Evolutionary conservation across 768 basidiomycete species (phyloP).

Genomic region (Mycena olivaceomarginata): DNA sequence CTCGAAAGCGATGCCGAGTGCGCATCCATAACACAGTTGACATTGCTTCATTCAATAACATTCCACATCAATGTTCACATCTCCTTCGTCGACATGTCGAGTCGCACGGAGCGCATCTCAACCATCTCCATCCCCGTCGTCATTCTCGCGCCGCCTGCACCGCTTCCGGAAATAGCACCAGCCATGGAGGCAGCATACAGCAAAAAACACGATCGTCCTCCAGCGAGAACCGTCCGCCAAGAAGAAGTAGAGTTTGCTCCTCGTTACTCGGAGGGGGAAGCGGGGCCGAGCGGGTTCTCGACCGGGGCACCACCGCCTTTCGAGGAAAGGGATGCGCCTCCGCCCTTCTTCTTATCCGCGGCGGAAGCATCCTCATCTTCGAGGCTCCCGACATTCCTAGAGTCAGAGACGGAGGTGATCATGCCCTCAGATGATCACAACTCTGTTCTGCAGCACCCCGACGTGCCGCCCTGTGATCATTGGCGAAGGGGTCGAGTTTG

Average conservation of each 20-base stretch:
- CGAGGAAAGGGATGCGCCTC: slow-evolving; percentile 89
- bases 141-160: slow-evolving; percentile 85
- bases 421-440: slow-evolving; percentile 70
- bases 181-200: slow-evolving; percentile 85
- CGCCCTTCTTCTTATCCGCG: slow-evolving; percentile 78
- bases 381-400: slow-evolving; percentile 83
- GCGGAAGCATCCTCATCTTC: slow-evolving; percentile 76
- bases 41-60: slow-evolving; percentile 88
- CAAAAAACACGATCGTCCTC: slow-evolving; percentile 93
- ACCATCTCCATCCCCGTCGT: slow-evolving; percentile 81
- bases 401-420: slow-evolving; percentile 87
- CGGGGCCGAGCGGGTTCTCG: slow-evolving; percentile 84
- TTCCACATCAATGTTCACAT: slow-evolving; percentile 85
- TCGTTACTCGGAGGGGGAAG: slow-evolving; percentile 81
- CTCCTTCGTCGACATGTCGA: slow-evolving; percentile 86
- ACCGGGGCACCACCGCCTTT: slow-evolving; percentile 87
- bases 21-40: slow-evolving; percentile 86
- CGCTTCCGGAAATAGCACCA: slow-evolving; percentile 86
- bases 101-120: slow-evolving; percentile 79
- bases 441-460: slow-evolving; percentile 56
- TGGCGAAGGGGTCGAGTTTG: slow-evolving; percentile 89
- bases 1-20: slow-evolving; percentile 79
- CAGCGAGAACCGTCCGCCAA: slow-evolving; percentile 78
- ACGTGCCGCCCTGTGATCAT: slow-evolving; percentile 62
- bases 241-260: slow-evolving; percentile 81